These are phyloP conservation scores for Oidiodendron maius DNA, from an alignment of 495 filamentous ascomycete genomes.

Conservation along the genomic window DNA sequence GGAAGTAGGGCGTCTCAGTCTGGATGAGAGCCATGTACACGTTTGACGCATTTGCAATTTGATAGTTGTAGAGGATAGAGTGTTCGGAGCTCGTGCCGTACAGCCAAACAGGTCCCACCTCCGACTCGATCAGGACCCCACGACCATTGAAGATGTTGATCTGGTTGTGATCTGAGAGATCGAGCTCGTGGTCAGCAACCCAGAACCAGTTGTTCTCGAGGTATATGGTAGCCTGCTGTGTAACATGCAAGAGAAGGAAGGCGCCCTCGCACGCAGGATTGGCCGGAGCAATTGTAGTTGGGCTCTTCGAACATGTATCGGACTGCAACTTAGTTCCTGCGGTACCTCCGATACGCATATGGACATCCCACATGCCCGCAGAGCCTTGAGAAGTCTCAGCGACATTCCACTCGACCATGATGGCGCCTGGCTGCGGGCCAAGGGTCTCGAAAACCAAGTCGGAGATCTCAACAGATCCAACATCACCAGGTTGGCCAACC, in stretches of 20 bases:
- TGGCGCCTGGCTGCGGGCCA: constrained; percentile 75
- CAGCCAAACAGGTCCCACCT: constrained; percentile 55
- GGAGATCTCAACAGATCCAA: constrained; percentile 74
- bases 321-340: constrained; percentile 76
- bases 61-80: constrained; percentile 79
- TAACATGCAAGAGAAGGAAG: constrained; percentile 80
- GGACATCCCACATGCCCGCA: constrained; percentile 85
- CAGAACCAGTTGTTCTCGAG: constrained; percentile 94
- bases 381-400: constrained; percentile 59
- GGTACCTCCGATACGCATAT: constrained; percentile 79
- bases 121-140: constrained; percentile 47
- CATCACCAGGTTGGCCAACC: constrained; percentile 73
- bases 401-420: constrained; percentile 89
- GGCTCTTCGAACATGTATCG: constrained; percentile 67
- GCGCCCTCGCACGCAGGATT: constrained; percentile 57
- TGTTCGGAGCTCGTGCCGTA: constrained; percentile 86
- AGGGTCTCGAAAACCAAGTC: constrained; percentile 78
- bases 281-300: constrained; percentile 43
- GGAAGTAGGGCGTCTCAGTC: constrained; percentile 89
- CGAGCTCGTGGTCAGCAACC: constrained; percentile 91
- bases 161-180: constrained; percentile 68
- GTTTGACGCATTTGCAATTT: constrained; percentile 72
- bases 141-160: constrained; percentile 91
- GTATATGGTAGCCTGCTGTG: constrained; percentile 63
- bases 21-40: constrained; percentile 85